phyloP scores from a whole-genome alignment of 805 yeast species.

The Metschnikowia lochheadii region DNA sequence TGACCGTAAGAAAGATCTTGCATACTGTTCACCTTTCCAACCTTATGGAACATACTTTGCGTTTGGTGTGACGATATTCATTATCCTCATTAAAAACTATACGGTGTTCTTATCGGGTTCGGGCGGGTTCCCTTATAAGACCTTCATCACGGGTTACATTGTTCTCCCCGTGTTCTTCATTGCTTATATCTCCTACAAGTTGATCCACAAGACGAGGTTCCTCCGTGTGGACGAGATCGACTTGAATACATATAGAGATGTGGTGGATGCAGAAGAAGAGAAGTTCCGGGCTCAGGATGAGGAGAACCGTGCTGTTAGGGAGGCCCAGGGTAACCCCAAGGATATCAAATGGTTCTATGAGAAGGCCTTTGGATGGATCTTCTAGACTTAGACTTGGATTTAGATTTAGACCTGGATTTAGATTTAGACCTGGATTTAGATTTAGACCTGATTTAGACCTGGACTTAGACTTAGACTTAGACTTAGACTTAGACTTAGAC shows the following conservation, averaged over 20 bases:
- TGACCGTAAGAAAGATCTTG: conserved; percentile 46
- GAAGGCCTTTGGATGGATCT: conserved; percentile 46
- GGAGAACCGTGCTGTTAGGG: conserved; percentile 33
- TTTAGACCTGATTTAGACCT: too few species aligned
- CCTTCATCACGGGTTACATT: conserved; percentile 74
- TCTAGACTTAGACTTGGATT: conserved; percentile 12
- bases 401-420: too few species aligned
- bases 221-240: conserved; percentile 58
- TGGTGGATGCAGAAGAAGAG: conserved; percentile 51
- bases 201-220: conserved; percentile 45
- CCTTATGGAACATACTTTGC: conserved; percentile 66
- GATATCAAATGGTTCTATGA: conserved; percentile 48
- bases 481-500: too few species aligned
- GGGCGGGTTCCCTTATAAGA: conserved; percentile 44
- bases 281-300: conserved; percentile 31
- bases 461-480: too few species aligned
- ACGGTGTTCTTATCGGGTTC: conserved; percentile 57
- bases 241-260: conserved; percentile 52
- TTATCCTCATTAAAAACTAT: conserved; percentile 59
- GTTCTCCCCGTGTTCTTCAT: conserved; percentile 63
- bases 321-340: conserved; percentile 41
- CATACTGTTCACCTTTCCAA: conserved; percentile 63
- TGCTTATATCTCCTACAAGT: conserved; percentile 57
- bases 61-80: conserved; percentile 47
- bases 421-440: too few species aligned